Evolutionary conservation across 805 yeast species (phyloP), one percentile per base, ranked within the genome.

Genomic region (Torulaspora franciscae): DNA sequence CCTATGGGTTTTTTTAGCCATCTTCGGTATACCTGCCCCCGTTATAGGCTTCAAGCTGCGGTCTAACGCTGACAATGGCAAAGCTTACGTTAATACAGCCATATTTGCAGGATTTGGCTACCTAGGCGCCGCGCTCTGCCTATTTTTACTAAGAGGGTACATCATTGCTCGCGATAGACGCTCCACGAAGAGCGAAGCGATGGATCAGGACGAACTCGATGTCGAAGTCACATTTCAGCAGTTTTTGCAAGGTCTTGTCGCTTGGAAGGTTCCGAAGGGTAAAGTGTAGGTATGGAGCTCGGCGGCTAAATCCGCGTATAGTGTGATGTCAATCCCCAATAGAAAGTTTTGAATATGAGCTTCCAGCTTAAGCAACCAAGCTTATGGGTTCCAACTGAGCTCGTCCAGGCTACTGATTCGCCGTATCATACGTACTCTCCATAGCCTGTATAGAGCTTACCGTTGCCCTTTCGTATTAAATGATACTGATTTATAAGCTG

Each of bases 71-170:
- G 38, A 54, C n/a, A 50, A 55, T 17, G 56, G 57, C 6, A 60
- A 66, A 7, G 79, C 74, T 52, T 82, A 80, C 62, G 55, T 63
- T 17, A 55, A 76, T 49, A 77, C 83, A 7, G 70, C 81, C 0
- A 69, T 81, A 1, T 81, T 81, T 58, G 75, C 80, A 15, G 88
- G 87, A 0, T 57, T 68, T n/a, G 65, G 75, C 4, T 81, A 75
- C 57, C 47, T 76, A 15, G 76, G 65, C 8, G 74, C 79, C 8
- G 71, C 77, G 1, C 24, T 69, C 1, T 44, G 60, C 15, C 59
- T 78, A 33, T 61, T 74, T 42, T 27, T 76, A 2, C 54, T 79
- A 43, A 68, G 87, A 57, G 83, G 79, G 0, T 79, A 79, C 67
- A 46, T 81, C 9, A 67, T 76, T 22, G 75, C 76, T 11, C 67